phyloP scores from a whole-genome alignment of 2,329 filamentous ascomycete species.

The Xylaria sp. region DNA sequence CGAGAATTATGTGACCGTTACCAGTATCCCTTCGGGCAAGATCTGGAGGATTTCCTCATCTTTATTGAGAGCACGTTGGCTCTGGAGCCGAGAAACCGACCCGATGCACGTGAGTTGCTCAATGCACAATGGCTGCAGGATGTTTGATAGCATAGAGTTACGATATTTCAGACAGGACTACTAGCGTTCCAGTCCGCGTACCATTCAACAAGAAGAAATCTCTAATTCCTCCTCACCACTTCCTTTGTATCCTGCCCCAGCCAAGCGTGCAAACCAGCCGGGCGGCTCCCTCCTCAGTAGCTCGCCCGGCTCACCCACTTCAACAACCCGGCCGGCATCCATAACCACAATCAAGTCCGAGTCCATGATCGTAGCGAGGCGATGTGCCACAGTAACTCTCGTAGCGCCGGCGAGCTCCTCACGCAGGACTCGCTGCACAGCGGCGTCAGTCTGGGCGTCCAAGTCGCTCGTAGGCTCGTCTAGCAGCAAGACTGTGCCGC shows the following conservation, averaged over 20 bases:
- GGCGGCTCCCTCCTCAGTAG: not conserved
- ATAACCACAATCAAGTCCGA: not conserved
- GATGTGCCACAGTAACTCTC: not conserved
- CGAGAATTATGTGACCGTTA: conserved; percentile 15
- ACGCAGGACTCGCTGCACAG: not conserved
- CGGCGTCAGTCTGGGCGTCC: not conserved
- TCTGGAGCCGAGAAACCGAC: conserved; percentile 9
- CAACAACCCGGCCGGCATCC: not conserved
- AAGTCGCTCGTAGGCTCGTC: not conserved
- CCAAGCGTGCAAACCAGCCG: not conserved
- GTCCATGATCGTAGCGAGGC: not conserved
- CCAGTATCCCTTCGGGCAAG: not conserved
- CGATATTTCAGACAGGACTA: not conserved
- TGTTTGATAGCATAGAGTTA: conserved; percentile 11
- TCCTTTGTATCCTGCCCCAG: not conserved
- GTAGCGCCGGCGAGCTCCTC: not conserved
- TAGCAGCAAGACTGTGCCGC: not conserved
- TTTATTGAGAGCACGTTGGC: conserved; percentile 16
- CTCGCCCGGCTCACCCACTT: not conserved
- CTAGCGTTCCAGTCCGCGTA: not conserved
- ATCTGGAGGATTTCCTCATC: conserved; percentile 8
- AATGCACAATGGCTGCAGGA: conserved; percentile 2
- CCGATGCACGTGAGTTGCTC: conserved; percentile 7
- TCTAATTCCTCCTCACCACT: not conserved
- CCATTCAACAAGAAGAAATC: not conserved